phyloP scores from a whole-genome alignment of 2,329 filamentous ascomycete genomes.

The Stemphylium beticola region DNA sequence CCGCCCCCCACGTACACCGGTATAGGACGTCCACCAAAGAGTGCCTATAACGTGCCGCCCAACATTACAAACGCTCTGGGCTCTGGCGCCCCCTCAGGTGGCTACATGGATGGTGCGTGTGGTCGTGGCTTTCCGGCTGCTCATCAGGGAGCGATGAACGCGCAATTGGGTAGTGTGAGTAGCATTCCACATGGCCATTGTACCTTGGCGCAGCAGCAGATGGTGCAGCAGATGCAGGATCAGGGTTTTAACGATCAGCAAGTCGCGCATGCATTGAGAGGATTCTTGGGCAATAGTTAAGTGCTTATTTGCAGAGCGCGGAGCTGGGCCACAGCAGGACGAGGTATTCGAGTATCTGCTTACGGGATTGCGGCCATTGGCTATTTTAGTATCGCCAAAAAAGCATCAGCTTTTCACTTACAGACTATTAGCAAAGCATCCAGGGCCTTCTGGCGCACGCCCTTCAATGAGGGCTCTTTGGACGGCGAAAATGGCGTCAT shows the following conservation, averaged over 20 bases:
- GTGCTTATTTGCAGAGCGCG: neutral
- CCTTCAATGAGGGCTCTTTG: too few species aligned
- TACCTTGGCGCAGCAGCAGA: conserved; percentile 13
- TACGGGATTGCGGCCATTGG: neutral
- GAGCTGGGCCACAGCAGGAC: neutral
- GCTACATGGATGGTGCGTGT: neutral
- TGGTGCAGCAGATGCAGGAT: conserved; percentile 15
- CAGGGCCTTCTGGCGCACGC: too few species aligned
- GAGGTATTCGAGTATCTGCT: neutral
- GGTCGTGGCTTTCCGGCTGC: neutral
- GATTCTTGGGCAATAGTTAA: conserved; percentile 25
- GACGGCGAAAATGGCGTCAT: too few species aligned
- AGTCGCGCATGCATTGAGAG: conserved; percentile 36
- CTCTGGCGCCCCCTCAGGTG: neutral
- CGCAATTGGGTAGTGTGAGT: conserved; percentile 11
- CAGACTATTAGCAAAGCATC: too few species aligned
- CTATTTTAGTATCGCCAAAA: neutral
- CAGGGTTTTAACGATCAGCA: conserved; percentile 29
- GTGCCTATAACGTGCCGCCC: neutral
- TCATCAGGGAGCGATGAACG: neutral
- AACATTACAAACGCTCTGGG: neutral
- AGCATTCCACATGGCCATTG: conserved; percentile 3
- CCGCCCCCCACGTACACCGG: neutral
- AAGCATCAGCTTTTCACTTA: neutral
- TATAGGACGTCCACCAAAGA: neutral